phyloP scores from a whole-genome alignment of 148 eudicot genomes.

The Fagopyrum homotropicum region DNA sequence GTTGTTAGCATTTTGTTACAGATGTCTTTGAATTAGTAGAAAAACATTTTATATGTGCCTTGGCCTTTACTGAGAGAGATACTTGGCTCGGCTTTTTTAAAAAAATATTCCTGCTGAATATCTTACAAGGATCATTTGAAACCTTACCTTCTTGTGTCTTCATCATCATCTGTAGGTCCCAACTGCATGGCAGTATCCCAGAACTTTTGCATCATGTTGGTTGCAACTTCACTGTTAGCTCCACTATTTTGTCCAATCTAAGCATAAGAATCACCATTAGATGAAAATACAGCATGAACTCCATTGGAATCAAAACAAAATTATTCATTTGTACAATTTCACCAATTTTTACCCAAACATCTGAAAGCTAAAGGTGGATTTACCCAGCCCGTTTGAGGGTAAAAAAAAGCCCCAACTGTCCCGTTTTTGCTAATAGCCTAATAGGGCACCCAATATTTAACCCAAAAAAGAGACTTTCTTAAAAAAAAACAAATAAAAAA shows the following conservation, averaged over 20 bases:
- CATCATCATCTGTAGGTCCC: conserved; percentile 62
- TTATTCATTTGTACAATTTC: background rate
- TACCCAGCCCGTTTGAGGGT: background rate
- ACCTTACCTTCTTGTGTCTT: conserved; percentile 66
- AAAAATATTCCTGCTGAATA: no score
- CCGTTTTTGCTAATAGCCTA: background rate
- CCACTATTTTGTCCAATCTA: conserved; percentile 83
- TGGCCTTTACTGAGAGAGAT: no score
- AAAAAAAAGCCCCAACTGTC: background rate
- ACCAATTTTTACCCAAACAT: background rate
- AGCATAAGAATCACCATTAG: conserved; percentile 8
- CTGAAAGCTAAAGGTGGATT: no score
- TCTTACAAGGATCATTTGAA: background rate
- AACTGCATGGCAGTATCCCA: conserved; percentile 92
- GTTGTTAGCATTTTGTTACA: no score
- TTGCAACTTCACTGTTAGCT: conserved; percentile 56
- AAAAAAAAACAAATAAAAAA: no score
- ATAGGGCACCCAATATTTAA: background rate
- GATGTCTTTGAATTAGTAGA: no score
- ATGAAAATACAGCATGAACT: background rate
- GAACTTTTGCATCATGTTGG: conserved; percentile 84
- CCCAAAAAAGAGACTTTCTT: background rate
- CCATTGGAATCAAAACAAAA: background rate
- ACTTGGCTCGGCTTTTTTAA: no score
- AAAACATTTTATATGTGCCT: no score